Base-by-base conservation (phyloP, 2,329 filamentous ascomycete genomes). In the Apiospora marii region DNA sequence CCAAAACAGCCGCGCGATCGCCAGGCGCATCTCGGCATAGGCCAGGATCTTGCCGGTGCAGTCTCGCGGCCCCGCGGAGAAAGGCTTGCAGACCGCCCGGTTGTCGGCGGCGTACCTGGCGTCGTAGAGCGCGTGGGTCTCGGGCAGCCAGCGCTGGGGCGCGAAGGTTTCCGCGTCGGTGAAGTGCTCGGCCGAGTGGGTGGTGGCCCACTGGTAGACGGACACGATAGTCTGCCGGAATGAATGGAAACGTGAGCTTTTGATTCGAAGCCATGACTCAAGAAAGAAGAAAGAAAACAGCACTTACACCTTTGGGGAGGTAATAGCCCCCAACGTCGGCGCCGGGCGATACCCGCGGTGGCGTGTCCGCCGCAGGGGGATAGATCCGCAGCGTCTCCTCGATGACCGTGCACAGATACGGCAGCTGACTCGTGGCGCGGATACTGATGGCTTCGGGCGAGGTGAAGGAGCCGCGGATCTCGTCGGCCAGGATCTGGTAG, bases 141-240 rank as follows among this genome's bases (percentile, higher is more conserved):
- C 19, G 7, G 74, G 73, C 27, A 77, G 72, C 74, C 74, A 76
- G 13, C 75, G 72, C 41, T 77, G 73, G 2, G 75, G 75, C 53
- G 46, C 43, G 44, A 74, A 77, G n/a, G 68, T 61, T 10, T 71
- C 79, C 0, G 87, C 84, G 1, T 86, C 80, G 14, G 79, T 79
- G 75, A 88, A 89, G 75, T 87, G 81, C 14, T 79, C 76, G 1
- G 82, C 79, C 69, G 83, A 84, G 73, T 83, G 84, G 74, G 69
- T 44, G 2, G 84, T 80, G 3, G 85, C 80, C 77, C 81, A 86
- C 49, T 87, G 85, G 53, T 83, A 82, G 0, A 87, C 80, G 0
- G 82, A 80, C 0, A 88, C 80, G 1, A 77, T 74, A 0, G 83
- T 86, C 85, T 73, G 41, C 5, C 1, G 22, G 27, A 67, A 16